These are phyloP conservation scores for Zygosaccharomyces pseudorouxii DNA, from an alignment of 805 yeast species.

Conservation along the genomic window DNA sequence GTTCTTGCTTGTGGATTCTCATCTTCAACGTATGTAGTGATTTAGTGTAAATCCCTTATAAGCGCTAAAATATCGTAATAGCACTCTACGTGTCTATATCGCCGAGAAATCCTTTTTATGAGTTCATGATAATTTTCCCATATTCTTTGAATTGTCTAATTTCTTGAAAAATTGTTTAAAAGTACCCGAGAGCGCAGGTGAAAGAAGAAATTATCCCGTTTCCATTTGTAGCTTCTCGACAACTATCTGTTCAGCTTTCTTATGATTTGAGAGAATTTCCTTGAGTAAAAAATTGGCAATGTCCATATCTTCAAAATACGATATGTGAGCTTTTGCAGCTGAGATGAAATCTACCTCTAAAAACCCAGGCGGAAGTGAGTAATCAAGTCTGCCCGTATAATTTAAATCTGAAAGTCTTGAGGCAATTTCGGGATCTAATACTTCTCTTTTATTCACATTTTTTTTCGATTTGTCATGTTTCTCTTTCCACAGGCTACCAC, in stretches of 20 bases:
- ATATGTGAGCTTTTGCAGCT: conserved; percentile 82
- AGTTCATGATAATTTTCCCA: not conserved
- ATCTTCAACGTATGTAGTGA: not conserved
- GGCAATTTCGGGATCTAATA: conserved; percentile 29
- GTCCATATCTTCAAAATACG: conserved; percentile 82
- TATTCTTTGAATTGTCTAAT: not conserved
- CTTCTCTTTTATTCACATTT: conserved; percentile 20
- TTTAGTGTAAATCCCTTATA: not conserved
- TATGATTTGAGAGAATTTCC: conserved; percentile 40
- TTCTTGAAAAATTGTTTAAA: not conserved
- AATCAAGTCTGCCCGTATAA: conserved; percentile 75
- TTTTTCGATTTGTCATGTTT: conserved; percentile 1
- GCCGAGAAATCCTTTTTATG: not conserved
- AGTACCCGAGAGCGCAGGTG: not conserved
- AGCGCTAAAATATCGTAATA: not conserved
- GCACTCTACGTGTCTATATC: not conserved
- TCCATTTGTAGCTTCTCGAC: not conserved
- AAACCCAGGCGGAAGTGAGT: conserved; percentile 68
- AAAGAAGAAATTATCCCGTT: not conserved
- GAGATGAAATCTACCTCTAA: conserved; percentile 75
- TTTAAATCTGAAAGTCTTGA: conserved; percentile 49
- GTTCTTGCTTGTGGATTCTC: not conserved
- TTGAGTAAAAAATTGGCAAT: conserved; percentile 72
- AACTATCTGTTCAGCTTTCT: not conserved
- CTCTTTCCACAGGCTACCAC: conserved; percentile 23